Conservation (phyloP, 2,329 filamentous ascomycete genomes). For the Clonostachys solani region DNA sequence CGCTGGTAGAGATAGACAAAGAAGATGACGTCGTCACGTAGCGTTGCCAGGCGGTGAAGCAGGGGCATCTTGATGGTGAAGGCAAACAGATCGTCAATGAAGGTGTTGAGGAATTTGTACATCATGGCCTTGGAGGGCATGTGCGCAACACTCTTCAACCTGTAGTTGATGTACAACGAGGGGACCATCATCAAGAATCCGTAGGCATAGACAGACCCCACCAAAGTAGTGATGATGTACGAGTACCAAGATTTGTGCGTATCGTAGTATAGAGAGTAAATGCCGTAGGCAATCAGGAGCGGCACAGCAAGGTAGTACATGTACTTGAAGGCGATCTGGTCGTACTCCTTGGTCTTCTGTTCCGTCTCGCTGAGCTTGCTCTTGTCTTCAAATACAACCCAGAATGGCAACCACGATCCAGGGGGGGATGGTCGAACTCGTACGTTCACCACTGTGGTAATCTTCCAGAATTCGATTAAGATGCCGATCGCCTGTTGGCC, state of each 20-base stretch:
- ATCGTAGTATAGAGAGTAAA: constrained; percentile 89
- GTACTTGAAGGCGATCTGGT: constrained; percentile 96
- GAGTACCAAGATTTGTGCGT: constrained; percentile 98
- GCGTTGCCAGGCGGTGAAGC: constrained; percentile 84
- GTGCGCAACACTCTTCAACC: constrained; percentile 90
- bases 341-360: constrained; percentile 97
- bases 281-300: constrained; percentile 81
- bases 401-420: constrained; percentile 72
- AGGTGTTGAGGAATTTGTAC: constrained; percentile 98
- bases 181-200: constrained; percentile 99
- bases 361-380: constrained; percentile 93
- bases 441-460: constrained; percentile 92
- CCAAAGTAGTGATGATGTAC: constrained; percentile 90
- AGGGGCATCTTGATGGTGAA: constrained; percentile 99
- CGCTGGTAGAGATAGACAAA: constrained; percentile 96
- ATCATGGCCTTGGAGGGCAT: constrained; percentile 97
- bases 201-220: constrained; percentile 95
- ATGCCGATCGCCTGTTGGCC: constrained; percentile 85
- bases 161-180: constrained; percentile 97
- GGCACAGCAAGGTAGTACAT: constrained; percentile 91
- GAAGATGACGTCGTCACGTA: constrained; percentile 96
- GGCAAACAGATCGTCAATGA: constrained; percentile 97
- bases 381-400: constrained; percentile 89
- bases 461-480: constrained; percentile 76
- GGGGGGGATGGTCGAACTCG: constrained; percentile 66